Evolutionary conservation across 2,329 filamentous ascomycete species (phyloP), one percentile per base, ranked within the genome.

Genomic region (Byssothecium circinans): DNA sequence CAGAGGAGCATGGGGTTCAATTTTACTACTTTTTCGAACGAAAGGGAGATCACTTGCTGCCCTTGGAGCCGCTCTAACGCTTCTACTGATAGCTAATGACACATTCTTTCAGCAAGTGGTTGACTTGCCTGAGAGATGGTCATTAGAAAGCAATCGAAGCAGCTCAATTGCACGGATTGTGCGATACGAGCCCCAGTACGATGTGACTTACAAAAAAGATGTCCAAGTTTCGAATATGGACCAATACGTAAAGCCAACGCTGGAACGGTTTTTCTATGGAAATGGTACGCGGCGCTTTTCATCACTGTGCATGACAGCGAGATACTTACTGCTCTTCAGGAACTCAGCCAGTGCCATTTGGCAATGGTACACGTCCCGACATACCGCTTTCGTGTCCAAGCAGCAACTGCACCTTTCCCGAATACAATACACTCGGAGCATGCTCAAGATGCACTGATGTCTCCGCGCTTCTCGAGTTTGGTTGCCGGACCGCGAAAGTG

Each of bases 101-200:
- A 58, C 63, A 1, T 66, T 68, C 27, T 67, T 68, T 22, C 66
- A 68, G 23, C 63, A 68, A 30, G 56, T 69, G 0, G 52, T 62
- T 0, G 46, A 53, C 2, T 48, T 47, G 5, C 56, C 57, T 2
- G 40, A 54, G 10, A 37, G 44, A 12, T 57, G 52, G 50, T 42
- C 27, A 1, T 8, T 44, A 17, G 17, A 53, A 35, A 43, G 43
- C 1, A 44, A 56, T 8, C 3, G 18, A 8, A 58, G 57, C 25
- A 43, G n/a, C n/a, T n/a, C n/a, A n/a, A n/a, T n/a, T n/a, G n/a
- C n/a, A n/a, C n/a, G n/a, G n/a, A n/a, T n/a, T n/a, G n/a, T n/a
- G n/a, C n/a, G n/a, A n/a, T n/a, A n/a, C n/a, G n/a, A n/a, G n/a
- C n/a, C n/a, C n/a, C n/a, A n/a, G n/a, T n/a, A n/a, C n/a, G n/a